A percentile compares a stretch with the other conserved stretches of the same genome.
phyloP scores from a whole-genome alignment of 805 yeast genomes.

The Spathaspora girioi region DNA sequence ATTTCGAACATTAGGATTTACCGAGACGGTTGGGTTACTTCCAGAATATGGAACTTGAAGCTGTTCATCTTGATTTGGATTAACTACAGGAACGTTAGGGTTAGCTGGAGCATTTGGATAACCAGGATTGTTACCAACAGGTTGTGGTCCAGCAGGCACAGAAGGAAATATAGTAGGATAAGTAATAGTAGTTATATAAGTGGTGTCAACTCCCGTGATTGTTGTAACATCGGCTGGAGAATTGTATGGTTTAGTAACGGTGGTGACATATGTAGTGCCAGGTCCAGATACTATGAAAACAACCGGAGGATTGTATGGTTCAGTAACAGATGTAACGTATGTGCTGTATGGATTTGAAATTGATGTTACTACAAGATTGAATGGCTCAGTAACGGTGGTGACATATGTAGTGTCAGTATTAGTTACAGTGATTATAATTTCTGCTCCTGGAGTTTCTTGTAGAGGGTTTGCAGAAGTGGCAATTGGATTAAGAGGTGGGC shows the following conservation, averaged over 20 bases:
- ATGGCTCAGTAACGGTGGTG: too few relatives aligned
- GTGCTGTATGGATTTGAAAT: background rate
- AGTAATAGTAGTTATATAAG: background rate
- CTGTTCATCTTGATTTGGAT: background rate
- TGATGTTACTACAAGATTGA: background rate
- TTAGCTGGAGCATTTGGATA: background rate
- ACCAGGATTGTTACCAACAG: background rate
- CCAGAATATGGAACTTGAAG: background rate
- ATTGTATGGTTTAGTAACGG: background rate
- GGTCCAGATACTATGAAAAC: background rate
- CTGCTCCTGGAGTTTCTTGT: too few relatives aligned
- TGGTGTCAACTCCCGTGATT: background rate
- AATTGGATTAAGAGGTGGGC: background rate
- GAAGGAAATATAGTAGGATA: background rate
- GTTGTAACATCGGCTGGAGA: background rate
- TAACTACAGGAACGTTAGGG: background rate
- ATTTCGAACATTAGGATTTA: background rate
- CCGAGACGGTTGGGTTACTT: too few relatives aligned
- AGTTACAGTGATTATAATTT: too few relatives aligned
- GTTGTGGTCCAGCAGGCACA: background rate
- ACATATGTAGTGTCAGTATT: too few relatives aligned
- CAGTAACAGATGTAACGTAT: background rate
- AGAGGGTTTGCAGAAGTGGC: too few relatives aligned
- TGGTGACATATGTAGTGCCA: background rate
- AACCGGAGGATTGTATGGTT: background rate